Conservation (phyloP, 2,329 filamentous ascomycete species). For the Magnaporthiopsis incrustans region DNA sequence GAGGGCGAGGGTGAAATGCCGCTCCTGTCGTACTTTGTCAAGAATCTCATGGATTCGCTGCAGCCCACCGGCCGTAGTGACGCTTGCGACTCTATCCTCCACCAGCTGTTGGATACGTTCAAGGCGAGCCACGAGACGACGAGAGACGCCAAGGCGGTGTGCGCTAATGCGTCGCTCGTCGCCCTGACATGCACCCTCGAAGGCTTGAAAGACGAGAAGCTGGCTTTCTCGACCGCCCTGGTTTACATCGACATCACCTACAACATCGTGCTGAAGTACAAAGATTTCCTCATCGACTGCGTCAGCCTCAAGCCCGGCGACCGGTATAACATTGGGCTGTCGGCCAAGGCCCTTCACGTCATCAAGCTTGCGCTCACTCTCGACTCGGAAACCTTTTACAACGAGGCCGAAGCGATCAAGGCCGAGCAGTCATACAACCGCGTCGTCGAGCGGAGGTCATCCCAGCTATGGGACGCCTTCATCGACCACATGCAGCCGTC, state of each 20-base stretch:
- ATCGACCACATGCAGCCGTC: slow-evolving; percentile 57
- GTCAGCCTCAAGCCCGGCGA: slow-evolving; percentile 38
- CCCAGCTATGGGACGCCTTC: slow-evolving; percentile 71
- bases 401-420: slow-evolving; percentile 60
- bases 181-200: slow-evolving; percentile 48
- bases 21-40: slow-evolving; percentile 70
- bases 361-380: slow-evolving; percentile 60
- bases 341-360: slow-evolving; percentile 51
- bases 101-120: slow-evolving; percentile 62
- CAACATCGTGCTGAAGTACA: slow-evolving; percentile 56
- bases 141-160: slow-evolving; percentile 49
- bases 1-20: slow-evolving; percentile 47
- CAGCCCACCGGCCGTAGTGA: slow-evolving; percentile 68
- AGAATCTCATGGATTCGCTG: slow-evolving; percentile 69
- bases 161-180: slow-evolving; percentile 57
- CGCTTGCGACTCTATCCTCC: slow-evolving; percentile 69
- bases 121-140: slow-evolving; percentile 47
- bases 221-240: slow-evolving; percentile 19
- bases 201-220: slow-evolving; percentile 41
- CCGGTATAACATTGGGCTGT: slow-evolving; percentile 42
- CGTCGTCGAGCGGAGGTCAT: slow-evolving; percentile 61
- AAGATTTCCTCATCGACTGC: slow-evolving; percentile 48
- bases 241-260: slow-evolving; percentile 58
- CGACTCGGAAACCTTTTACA: slow-evolving; percentile 61
- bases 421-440: slow-evolving; percentile 54